phyloP scores from a whole-genome alignment of 768 basidiomycete species.

The Boletus rubescentipes region DNA sequence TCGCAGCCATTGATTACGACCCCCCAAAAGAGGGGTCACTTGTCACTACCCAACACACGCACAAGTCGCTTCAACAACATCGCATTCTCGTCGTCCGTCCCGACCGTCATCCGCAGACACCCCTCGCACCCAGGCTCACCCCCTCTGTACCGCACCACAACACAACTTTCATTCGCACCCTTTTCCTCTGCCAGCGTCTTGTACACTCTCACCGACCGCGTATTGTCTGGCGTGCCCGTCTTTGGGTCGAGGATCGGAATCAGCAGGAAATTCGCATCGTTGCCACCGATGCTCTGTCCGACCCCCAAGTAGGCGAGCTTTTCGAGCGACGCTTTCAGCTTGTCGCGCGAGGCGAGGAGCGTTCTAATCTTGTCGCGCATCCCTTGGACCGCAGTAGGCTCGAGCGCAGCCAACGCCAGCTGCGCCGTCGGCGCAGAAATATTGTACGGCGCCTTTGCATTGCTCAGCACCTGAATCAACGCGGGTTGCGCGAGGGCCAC shows the following conservation, averaged over 20 bases:
- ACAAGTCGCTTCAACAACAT: slow-evolving; percentile 54
- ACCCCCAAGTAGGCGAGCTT: slow-evolving; percentile 52
- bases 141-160: slow-evolving; percentile 91
- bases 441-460: slow-evolving; percentile 98
- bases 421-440: slow-evolving; percentile 87
- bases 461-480: slow-evolving; percentile 85
- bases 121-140: slow-evolving; percentile 82
- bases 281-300: slow-evolving; percentile 71
- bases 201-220: slow-evolving; percentile 65
- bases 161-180: slow-evolving; percentile 76
- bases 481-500: slow-evolving; percentile 88
- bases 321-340: slow-evolving; percentile 51
- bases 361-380: slow-evolving; percentile 68
- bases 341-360: slow-evolving; percentile 56
- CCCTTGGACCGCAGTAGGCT: slow-evolving; percentile 53
- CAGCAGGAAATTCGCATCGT: slow-evolving; percentile 89
- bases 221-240: slow-evolving; percentile 49
- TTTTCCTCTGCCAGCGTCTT: slow-evolving; percentile 78
- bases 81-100: slow-evolving; percentile 77
- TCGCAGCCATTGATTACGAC: too few relatives aligned
- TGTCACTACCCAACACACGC: slow-evolving; percentile 40
- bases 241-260: slow-evolving; percentile 64
- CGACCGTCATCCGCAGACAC: slow-evolving; percentile 88
- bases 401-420: slow-evolving; percentile 77
- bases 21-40: slow-evolving; percentile 21